Evolutionary conservation across 176 grass and related monocot genomes (phyloP), one percentile per base, ranked within the genome.

Genomic region (Eragrostis nindensis): DNA sequence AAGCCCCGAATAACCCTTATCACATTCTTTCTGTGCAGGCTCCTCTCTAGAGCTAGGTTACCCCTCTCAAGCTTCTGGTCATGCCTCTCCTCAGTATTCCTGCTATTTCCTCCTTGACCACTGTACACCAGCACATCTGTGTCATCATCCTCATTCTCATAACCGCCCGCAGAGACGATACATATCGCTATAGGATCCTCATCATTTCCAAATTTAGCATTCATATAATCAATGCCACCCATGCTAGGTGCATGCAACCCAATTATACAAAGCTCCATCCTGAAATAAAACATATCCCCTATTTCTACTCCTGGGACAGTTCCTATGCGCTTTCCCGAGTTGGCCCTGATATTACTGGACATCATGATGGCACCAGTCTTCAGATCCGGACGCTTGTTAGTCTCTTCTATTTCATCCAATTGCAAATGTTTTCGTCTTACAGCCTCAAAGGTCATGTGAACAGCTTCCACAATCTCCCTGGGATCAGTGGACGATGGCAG

Each of bases 201-300:
- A 3, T 65, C 83, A 29, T 64, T 62, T 75, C 12, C 87, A 86
- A 86, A 83, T 71, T 89, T 82, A 65, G 76, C 69, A 57, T 39
- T 87, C 89, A 95, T 89, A 55, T 85, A 89, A 87, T 95, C 92
- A 67, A 95, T 95, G 19, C 92, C 89, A 24, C 71, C 77, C 89
- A 95, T 92, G 45, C 64, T 86, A 25, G 65, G 87, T 66, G 89
- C 80, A 41, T 95, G 83, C 86, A 95, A 85, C 11, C 92, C 92
- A n/a, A 95, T 70, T 70, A 85, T 2, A 62, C 92, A 89, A 55
- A 95, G 71, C 73, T 95, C 92, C 89, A 92, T 92, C 83, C 92
- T 81, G 73, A 92, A 95, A 87, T 95, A 95, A 64, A 95, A 95
- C 66, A 95, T 95, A 86, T 95, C 92, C 3, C 92, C 92, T 73